phyloP scores from a whole-genome alignment of 768 basidiomycete species.

The Candolleomyces eurysporus region DNA sequence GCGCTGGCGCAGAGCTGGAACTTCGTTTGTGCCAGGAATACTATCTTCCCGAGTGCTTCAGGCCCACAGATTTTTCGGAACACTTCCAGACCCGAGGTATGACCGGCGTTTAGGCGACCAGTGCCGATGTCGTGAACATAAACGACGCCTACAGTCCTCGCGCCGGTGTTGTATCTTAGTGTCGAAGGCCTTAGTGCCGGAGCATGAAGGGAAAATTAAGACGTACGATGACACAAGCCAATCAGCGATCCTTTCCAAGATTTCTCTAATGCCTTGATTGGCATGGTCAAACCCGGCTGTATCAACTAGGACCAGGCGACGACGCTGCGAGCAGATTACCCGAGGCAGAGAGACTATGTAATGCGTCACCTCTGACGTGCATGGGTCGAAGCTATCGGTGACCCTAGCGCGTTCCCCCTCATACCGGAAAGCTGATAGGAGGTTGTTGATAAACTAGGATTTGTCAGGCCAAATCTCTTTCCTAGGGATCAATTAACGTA shows the following conservation, averaged over 20 bases:
- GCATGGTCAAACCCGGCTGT: constrained; percentile 15
- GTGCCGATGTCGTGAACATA: neutral
- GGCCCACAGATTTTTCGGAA: neutral
- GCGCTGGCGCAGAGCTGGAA: neutral
- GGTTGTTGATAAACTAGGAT: neutral
- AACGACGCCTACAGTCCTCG: neutral
- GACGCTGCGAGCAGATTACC: neutral
- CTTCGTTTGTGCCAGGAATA: neutral
- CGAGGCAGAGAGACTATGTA: neutral
- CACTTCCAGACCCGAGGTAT: neutral
- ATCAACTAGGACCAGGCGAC: constrained; percentile 14
- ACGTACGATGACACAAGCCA: neutral
- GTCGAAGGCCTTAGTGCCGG: neutral
- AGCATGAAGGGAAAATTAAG: neutral
- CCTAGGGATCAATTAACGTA: neutral
- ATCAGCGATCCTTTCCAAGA: neutral
- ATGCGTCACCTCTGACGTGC: constrained; percentile 7
- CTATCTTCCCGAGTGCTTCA: neutral
- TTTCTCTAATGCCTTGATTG: neutral
- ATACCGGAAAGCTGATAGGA: neutral
- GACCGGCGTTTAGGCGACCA: neutral
- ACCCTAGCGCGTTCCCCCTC: neutral
- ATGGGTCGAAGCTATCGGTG: neutral
- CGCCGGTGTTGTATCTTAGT: neutral
- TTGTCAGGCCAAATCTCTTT: neutral